Evolutionary conservation across 2,329 filamentous ascomycete species (phyloP).

Genomic region (Fusarium protoensiforme): DNA sequence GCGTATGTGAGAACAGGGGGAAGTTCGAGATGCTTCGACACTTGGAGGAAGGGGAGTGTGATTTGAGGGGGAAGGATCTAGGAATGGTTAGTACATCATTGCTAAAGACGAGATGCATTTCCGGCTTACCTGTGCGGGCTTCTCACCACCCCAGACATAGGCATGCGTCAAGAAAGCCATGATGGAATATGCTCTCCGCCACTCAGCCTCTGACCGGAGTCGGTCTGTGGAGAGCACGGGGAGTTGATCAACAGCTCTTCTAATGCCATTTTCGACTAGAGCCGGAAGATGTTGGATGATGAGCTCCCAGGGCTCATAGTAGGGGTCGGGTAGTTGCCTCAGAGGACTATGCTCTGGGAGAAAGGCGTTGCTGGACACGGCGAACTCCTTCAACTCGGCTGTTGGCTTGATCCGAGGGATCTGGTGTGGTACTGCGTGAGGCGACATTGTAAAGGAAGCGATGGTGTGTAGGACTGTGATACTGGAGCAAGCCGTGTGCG

Average conservation of each 20-base stretch:
- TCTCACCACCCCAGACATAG: constrained; percentile 89
- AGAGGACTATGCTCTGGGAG: constrained; percentile 78
- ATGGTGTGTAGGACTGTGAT: background rate
- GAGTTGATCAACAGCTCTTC: constrained; percentile 71
- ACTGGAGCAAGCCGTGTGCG: background rate
- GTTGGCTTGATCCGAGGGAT: constrained; percentile 28
- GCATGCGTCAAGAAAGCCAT: constrained; percentile 84
- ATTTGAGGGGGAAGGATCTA: constrained; percentile 78
- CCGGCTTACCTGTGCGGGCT: constrained; percentile 72
- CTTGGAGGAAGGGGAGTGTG: constrained; percentile 78
- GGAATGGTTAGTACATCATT: constrained; percentile 22
- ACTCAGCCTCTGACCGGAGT: constrained; percentile 75
- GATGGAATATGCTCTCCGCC: constrained; percentile 83
- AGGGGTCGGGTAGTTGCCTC: constrained; percentile 71
- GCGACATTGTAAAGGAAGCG: constrained; percentile 50
- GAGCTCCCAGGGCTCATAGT: constrained; percentile 85
- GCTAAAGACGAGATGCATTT: fast-evolving
- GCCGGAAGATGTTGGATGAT: constrained; percentile 74
- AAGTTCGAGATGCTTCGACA: constrained; percentile 80
- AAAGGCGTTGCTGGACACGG: constrained; percentile 73
- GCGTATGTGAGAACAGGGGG: constrained; percentile 94
- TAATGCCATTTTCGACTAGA: constrained; percentile 73
- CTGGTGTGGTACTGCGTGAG: constrained; percentile 50
- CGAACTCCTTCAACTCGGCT: constrained; percentile 49
- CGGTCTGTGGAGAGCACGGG: constrained; percentile 75